These are phyloP conservation scores for Vigna hirtella DNA, from an alignment of 306 rosid species.

Conservation along the genomic window DNA sequence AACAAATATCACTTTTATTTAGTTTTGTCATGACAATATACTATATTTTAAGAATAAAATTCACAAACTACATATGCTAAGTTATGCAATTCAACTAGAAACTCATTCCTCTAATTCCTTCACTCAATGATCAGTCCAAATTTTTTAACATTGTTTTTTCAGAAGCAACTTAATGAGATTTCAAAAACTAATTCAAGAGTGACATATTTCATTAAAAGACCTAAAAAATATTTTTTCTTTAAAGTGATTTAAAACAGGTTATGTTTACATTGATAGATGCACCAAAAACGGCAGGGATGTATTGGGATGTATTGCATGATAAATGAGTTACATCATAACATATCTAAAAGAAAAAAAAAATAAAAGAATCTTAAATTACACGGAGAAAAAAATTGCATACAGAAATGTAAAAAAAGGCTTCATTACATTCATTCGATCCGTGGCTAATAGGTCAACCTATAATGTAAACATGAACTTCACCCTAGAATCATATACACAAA, in stretches of 20 bases:
- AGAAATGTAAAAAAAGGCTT: not conserved
- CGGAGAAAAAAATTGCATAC: constrained; percentile 14
- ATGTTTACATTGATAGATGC: not conserved
- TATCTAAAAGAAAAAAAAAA: not conserved
- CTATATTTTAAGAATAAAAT: not conserved
- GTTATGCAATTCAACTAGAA: not conserved
- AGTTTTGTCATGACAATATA: not conserved
- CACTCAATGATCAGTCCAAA: too few relatives aligned
- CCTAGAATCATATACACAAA: constrained; percentile 57
- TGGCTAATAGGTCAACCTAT: constrained; percentile 51
- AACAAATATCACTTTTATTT: not conserved
- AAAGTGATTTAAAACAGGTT: not conserved
- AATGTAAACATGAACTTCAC: constrained; percentile 8
- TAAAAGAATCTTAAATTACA: not conserved
- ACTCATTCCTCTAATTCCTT: too few relatives aligned
- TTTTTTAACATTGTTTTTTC: not conserved
- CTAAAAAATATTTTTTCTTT: not conserved
- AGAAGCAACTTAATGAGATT: not conserved
- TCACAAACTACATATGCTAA: not conserved
- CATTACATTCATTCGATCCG: constrained; percentile 40
- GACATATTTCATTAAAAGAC: not conserved
- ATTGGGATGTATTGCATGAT: not conserved
- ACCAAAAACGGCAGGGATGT: not conserved
- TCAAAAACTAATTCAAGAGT: not conserved
- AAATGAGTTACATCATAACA: not conserved